Percentiles rank a stretch among this genome's conserved stretches.
Evolutionary conservation across 108 stramenopile genomes (phyloP).

Genomic region (Skeletonema potamos): DNA sequence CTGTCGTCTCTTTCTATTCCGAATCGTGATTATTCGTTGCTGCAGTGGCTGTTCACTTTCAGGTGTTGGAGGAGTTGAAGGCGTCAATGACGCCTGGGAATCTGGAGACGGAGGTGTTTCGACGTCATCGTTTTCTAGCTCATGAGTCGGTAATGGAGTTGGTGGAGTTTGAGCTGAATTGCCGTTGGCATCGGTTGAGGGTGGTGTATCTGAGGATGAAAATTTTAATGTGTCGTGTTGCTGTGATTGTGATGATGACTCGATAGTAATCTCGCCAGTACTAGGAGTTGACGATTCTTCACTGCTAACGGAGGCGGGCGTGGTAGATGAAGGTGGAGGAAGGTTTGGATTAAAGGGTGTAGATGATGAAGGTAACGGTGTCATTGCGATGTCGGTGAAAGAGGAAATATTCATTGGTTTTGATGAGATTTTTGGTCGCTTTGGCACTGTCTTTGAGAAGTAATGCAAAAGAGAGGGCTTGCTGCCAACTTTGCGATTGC

Average conservation of each 20-base stretch:
- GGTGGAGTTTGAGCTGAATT: neutral
- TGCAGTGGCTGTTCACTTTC: neutral
- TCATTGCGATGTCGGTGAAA: neutral
- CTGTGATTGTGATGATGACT: neutral
- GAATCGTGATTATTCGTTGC: neutral
- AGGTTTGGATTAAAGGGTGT: neutral
- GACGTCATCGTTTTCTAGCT: neutral
- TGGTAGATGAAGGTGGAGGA: neutral
- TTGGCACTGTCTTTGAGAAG: constrained; percentile 1
- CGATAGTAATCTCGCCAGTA: neutral
- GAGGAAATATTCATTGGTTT: neutral
- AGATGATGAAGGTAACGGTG: neutral
- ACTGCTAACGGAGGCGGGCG: neutral
- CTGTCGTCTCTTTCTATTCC: neutral
- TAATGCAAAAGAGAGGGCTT: constrained; percentile 1
- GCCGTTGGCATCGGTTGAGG: neutral
- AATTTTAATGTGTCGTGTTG: neutral
- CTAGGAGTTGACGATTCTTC: neutral
- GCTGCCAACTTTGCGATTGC: neutral
- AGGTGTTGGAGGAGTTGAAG: constrained; percentile 19
- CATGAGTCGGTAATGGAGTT: neutral
- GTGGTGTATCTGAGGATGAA: neutral
- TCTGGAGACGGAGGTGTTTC: constrained; percentile 21
- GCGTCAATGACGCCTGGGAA: neutral
- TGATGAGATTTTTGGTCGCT: constrained; percentile 1